phyloP scores from a whole-genome alignment of 2,329 filamentous ascomycete species.

The Colletotrichum theobromicola region DNA sequence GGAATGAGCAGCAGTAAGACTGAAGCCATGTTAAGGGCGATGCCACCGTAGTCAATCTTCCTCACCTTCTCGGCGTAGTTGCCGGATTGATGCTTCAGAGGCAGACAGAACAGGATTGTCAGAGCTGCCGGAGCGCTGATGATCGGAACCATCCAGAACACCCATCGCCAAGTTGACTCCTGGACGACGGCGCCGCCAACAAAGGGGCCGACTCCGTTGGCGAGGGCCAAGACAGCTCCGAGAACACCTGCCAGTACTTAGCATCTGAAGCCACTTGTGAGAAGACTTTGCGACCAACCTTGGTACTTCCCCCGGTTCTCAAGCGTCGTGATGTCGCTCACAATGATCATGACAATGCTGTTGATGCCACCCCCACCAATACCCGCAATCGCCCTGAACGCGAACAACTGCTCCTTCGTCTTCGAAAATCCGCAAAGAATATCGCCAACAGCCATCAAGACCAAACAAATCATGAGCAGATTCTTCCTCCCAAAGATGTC shows the following conservation, averaged over 20 bases:
- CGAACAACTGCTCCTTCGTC: slow-evolving; percentile 37
- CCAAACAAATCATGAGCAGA: slow-evolving; percentile 32
- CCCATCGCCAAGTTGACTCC: slow-evolving; percentile 33
- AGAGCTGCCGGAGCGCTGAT: slow-evolving; percentile 24
- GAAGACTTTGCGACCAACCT: background rate
- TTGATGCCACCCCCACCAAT: slow-evolving; percentile 40
- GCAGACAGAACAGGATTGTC: slow-evolving; percentile 31
- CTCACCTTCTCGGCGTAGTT: slow-evolving; percentile 28
- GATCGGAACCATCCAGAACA: slow-evolving; percentile 32
- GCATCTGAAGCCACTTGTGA: slow-evolving; percentile 1
- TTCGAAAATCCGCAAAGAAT: slow-evolving; percentile 35
- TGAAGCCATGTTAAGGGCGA: slow-evolving; percentile 29
- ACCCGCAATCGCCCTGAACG: slow-evolving; percentile 37
- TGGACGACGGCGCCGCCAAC: slow-evolving; percentile 34
- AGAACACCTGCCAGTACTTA: slow-evolving; percentile 21
- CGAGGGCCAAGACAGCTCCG: slow-evolving; percentile 32
- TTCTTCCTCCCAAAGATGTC: slow-evolving; percentile 42
- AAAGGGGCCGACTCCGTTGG: slow-evolving; percentile 43
- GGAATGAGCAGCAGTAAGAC: slow-evolving; percentile 31
- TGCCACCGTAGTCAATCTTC: slow-evolving; percentile 33
- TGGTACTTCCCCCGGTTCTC: slow-evolving; percentile 39
- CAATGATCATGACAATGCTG: slow-evolving; percentile 40
- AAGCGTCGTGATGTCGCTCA: slow-evolving; percentile 40
- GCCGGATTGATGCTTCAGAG: slow-evolving; percentile 27
- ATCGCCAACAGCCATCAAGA: slow-evolving; percentile 32